Percentiles rank a stretch among this genome's conserved stretches.
These are phyloP conservation scores for Auriculariales sp. DNA, from an alignment of 768 basidiomycete species.

Conservation along the genomic window DNA sequence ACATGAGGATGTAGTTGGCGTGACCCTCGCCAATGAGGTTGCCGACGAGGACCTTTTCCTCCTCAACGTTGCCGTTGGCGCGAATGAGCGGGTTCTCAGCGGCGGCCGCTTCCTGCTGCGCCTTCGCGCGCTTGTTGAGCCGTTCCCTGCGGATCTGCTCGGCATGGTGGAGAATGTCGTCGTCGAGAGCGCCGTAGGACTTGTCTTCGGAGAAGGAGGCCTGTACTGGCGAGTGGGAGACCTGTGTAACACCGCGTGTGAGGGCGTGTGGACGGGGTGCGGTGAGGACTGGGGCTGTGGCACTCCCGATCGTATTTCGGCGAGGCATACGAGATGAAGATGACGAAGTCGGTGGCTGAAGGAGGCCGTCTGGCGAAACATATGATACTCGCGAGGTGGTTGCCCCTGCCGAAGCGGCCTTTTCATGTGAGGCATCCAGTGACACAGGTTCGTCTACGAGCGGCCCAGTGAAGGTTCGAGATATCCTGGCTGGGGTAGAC, in stretches of 20 bases:
- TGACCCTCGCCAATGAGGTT: conserved; percentile 98
- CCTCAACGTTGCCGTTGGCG: conserved; percentile 21
- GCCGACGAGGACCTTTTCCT: conserved; percentile 61
- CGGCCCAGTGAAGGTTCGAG: background rate
- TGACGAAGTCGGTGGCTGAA: background rate
- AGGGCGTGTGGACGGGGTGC: background rate
- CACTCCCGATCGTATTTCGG: background rate
- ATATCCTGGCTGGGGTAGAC: background rate
- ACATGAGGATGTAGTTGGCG: conserved; percentile 98
- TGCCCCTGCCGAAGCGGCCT: background rate
- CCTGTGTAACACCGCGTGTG: background rate
- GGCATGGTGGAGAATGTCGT: conserved; percentile 78
- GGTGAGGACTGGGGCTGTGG: too few relatives aligned
- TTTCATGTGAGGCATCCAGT: background rate
- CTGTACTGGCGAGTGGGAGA: background rate
- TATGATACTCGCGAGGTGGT: background rate
- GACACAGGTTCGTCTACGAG: background rate
- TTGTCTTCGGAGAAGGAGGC: background rate
- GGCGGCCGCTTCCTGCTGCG: conserved; percentile 47
- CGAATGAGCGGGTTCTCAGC: conserved; percentile 24
- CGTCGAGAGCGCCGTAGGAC: conserved; percentile 37
- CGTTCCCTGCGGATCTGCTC: conserved; percentile 77
- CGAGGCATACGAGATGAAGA: conserved; percentile 1
- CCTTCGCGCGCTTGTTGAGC: conserved; percentile 52
- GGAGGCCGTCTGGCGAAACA: background rate